Evolutionary conservation across 208 protist genomes (phyloP).

Genomic region (Angomonas deanei): DNA sequence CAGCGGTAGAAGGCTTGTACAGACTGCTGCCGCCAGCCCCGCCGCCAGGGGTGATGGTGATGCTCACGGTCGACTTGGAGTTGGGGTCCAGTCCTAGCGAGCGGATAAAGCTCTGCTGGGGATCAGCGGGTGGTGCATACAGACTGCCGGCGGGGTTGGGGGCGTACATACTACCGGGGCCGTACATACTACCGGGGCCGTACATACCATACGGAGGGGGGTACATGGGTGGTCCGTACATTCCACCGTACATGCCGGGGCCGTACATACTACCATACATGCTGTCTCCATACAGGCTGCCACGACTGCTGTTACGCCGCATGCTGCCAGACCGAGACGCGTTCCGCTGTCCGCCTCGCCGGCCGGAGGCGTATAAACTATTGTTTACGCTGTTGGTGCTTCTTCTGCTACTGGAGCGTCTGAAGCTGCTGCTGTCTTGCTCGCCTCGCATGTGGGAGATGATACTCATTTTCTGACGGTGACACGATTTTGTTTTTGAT

Average conservation of each 20-base stretch:
- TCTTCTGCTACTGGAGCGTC: not conserved
- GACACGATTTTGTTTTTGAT: no score
- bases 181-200: not conserved
- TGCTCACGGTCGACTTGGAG: not conserved
- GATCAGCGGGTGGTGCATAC: not conserved
- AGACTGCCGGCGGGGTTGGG: not conserved
- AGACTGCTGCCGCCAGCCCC: no score
- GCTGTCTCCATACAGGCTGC: not conserved
- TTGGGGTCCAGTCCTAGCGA: not conserved
- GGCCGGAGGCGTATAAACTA: not conserved
- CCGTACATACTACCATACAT: not conserved
- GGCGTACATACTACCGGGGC: not conserved
- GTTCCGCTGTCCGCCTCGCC: not conserved
- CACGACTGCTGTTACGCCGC: not conserved
- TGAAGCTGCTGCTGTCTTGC: not conserved
- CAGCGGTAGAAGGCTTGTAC: no score
- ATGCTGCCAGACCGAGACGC: not conserved
- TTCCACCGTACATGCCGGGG: not conserved
- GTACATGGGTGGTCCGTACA: not conserved
- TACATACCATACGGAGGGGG: not conserved
- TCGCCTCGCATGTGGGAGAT: no score
- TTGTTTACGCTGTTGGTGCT: not conserved
- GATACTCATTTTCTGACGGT: no score
- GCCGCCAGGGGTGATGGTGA: not conserved
- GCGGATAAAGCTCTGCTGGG: no score